phyloP scores from a whole-genome alignment of 179 eudicot species.

The Carnegiea gigantea region DNA sequence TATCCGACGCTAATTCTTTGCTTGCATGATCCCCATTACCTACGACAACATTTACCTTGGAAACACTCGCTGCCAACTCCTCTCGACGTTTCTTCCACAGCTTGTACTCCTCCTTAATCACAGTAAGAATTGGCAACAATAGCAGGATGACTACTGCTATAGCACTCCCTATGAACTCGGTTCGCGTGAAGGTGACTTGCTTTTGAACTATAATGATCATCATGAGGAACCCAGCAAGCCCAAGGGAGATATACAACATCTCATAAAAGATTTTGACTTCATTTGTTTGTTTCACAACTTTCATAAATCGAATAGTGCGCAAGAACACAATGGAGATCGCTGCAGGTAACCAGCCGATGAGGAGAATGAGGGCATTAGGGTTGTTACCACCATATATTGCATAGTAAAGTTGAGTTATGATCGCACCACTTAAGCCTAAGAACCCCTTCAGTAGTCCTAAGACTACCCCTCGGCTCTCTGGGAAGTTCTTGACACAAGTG shows the following conservation, averaged over 20 bases:
- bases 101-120: constrained; percentile 31
- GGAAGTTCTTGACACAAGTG: constrained; percentile 49
- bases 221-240: constrained; percentile 34
- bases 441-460: constrained; percentile 42
- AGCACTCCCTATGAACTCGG: constrained; percentile 21
- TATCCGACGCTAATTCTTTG: neutral
- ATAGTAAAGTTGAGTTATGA: constrained; percentile 39
- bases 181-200: constrained; percentile 3
- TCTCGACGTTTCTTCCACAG: neutral
- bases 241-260: constrained; percentile 28
- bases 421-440: constrained; percentile 45
- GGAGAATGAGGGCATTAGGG: constrained; percentile 30
- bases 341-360: constrained; percentile 39
- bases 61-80: constrained; percentile 1
- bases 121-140: constrained; percentile 16
- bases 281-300: constrained; percentile 23
- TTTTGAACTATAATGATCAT: constrained; percentile 29
- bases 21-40: neutral
- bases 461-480: constrained; percentile 40
- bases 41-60: neutral
- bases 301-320: constrained; percentile 32
- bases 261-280: constrained; percentile 37
- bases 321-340: constrained; percentile 24
- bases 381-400: constrained; percentile 35
- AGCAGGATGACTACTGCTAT: constrained; percentile 22